Percentiles rank a stretch among this genome's conserved stretches.
Conservation (phyloP, 1,284 basidiomycete genomes). For the Coniferiporia weirii region DNA sequence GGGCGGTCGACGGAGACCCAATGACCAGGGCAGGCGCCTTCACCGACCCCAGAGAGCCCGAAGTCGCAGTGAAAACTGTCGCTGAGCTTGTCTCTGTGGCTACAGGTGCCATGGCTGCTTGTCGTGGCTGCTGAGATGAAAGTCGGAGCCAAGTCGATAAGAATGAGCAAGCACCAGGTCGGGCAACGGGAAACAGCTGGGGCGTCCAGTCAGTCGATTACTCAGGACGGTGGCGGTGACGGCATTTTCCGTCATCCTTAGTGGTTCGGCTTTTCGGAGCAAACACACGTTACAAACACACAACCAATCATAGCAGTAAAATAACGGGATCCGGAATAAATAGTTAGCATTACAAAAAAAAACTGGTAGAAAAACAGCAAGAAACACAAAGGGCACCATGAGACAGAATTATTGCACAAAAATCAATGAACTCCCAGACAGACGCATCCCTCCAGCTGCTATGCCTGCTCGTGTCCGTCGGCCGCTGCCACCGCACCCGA, state of each 20-base stretch:
- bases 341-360: no score
- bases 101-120: constrained; percentile 9
- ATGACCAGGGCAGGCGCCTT: constrained; percentile 57
- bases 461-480: constrained; percentile 27
- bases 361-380: no score
- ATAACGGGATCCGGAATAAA: background rate
- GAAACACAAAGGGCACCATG: no score
- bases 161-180: background rate
- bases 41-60: background rate
- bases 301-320: background rate
- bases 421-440: background rate
- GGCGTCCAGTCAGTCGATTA: constrained; percentile 7
- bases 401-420: background rate
- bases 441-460: background rate
- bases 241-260: background rate
- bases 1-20: constrained; percentile 68
- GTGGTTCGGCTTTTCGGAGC: constrained; percentile 14
- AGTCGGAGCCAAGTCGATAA: background rate
- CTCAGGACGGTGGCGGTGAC: constrained; percentile 1
- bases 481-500: constrained; percentile 25
- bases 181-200: background rate
- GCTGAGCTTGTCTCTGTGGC: constrained; percentile 2
- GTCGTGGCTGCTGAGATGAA: background rate
- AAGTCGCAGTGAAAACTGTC: background rate
- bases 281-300: no score